Evolutionary conservation across 2,329 filamentous ascomycete species (phyloP), one percentile per base, ranked within the genome.

Genomic region (Alternaria angustiovoidea): DNA sequence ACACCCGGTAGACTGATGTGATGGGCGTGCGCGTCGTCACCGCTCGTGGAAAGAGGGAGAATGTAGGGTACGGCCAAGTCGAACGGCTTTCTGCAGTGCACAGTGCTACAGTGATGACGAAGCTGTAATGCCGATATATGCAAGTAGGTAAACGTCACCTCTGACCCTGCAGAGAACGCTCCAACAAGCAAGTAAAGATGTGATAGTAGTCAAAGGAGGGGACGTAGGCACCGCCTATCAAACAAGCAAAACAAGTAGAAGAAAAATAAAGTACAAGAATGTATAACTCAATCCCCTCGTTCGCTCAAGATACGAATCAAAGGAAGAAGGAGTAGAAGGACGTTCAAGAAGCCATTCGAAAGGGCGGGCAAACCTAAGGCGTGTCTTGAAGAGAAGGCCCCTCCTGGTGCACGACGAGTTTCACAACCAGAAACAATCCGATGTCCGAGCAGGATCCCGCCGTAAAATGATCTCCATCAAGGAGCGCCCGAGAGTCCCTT

Each of bases 381-480:
- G 57, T 44, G 55, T 59, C 44, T 26, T 20, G 38, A 44, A 44
- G 36, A 34, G 20, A 47, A 30, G 42, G 53, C 57, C 22, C 28
- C 46, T 52, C 47, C 57, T 67, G 69, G 55, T 39, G 64, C 65
- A 67, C 43, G 56, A 59, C 54, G 59, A 67, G 71, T 73, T 74
- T 73, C 72, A 74, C 69, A 58, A 66, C 51, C 51, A 63, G 58
- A 59, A 66, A 72, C 67, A 64, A 51, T 49, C 49, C 46, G 52
- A 60, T 58, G 44, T 51, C 30, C 38, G 38, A 56, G 44, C 57
- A 58, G 32, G 46, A 56, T 60, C 38, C 44, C 46, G 34, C 57
- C 18, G 42, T 49, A 20, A 44, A 36, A 57, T 55, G 65, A 71
- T 68, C 66, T 70, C 66, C 72, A 64, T 74, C 71, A 65, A 73